A percentile compares a stretch with the other conserved stretches of the same genome.
phyloP scores from a whole-genome alignment of 306 rosid genomes.

The Begonia peltatifolia region DNA sequence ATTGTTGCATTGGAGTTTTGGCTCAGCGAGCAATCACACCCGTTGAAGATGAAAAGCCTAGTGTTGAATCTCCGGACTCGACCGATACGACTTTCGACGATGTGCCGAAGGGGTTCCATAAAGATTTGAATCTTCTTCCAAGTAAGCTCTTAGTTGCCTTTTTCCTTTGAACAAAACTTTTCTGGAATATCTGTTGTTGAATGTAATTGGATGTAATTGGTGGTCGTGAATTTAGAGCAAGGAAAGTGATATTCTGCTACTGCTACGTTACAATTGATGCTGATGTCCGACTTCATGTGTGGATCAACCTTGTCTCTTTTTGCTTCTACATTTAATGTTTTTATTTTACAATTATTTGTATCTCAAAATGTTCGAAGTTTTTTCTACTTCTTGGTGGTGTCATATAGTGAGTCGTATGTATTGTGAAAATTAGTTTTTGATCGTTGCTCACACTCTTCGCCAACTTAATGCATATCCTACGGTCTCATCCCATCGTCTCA shows the following conservation, averaged over 20 bases:
- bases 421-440: no score
- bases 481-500: no score
- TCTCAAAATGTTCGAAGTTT: no score
- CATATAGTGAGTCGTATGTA: no score
- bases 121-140: conserved; percentile 56
- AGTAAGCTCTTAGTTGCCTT: conserved; percentile 35
- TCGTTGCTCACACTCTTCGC: no score
- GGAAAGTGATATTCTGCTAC: background rate
- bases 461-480: no score
- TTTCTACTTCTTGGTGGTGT: no score
- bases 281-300: no score
- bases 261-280: background rate
- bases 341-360: no score
- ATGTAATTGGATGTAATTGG: background rate
- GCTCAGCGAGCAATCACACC: conserved; percentile 52
- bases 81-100: conserved; percentile 13
- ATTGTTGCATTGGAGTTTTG: conserved; percentile 22
- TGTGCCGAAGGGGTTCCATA: conserved; percentile 31
- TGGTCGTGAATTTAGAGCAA: background rate
- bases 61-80: conserved; percentile 22
- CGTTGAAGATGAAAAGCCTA: conserved; percentile 56
- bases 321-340: no score
- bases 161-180: background rate
- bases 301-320: no score
- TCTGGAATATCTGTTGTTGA: background rate